These are phyloP conservation scores for Eremothecium cymbalariae DNA, from an alignment of 1,139 yeast species.

Conservation along the genomic window DNA sequence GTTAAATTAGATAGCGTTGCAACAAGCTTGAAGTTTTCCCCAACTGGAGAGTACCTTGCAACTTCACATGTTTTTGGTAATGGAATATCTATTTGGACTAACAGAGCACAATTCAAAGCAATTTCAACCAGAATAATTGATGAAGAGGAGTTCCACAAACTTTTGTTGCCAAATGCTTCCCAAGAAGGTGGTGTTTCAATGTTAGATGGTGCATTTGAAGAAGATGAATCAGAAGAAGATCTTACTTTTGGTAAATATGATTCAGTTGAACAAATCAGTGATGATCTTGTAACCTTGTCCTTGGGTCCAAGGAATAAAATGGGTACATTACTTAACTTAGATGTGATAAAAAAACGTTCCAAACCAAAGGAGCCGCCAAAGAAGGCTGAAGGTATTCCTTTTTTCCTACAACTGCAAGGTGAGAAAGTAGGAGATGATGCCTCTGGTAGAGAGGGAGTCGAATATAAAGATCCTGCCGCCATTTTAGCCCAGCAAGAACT, in stretches of 20 bases:
- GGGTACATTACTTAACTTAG: slow-evolving; percentile 71
- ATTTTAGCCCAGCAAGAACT: slow-evolving; percentile 13
- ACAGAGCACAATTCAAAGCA: slow-evolving; percentile 69
- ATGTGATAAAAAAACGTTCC: slow-evolving; percentile 74
- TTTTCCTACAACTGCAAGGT: slow-evolving; percentile 62
- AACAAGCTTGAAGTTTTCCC: slow-evolving; percentile 73
- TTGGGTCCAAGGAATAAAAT: slow-evolving; percentile 70
- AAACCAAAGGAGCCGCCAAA: slow-evolving; percentile 87
- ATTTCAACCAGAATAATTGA: slow-evolving; percentile 69
- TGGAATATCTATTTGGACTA: slow-evolving; percentile 90
- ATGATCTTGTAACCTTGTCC: slow-evolving; percentile 62
- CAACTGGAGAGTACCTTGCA: slow-evolving; percentile 84
- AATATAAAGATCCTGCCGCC: slow-evolving; percentile 17
- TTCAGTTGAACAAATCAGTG: slow-evolving; percentile 59
- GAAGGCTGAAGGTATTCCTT: slow-evolving; percentile 78
- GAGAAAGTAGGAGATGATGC: slow-evolving; percentile 65
- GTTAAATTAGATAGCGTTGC: slow-evolving; percentile 70
- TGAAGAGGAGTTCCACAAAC: slow-evolving; percentile 58
- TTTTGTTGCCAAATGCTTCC: slow-evolving; percentile 66
- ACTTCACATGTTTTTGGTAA: slow-evolving; percentile 88
- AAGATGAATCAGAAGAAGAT: slow-evolving; percentile 29
- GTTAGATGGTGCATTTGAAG: slow-evolving; percentile 69
- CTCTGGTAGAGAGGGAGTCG: slow-evolving; percentile 47
- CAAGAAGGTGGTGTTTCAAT: slow-evolving; percentile 74
- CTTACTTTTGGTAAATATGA: slow-evolving; percentile 38